Percentiles rank a stretch among this genome's conserved stretches.
phyloP scores from a whole-genome alignment of 2,329 filamentous ascomycete species.

The Scedosporium aurantiacum region DNA sequence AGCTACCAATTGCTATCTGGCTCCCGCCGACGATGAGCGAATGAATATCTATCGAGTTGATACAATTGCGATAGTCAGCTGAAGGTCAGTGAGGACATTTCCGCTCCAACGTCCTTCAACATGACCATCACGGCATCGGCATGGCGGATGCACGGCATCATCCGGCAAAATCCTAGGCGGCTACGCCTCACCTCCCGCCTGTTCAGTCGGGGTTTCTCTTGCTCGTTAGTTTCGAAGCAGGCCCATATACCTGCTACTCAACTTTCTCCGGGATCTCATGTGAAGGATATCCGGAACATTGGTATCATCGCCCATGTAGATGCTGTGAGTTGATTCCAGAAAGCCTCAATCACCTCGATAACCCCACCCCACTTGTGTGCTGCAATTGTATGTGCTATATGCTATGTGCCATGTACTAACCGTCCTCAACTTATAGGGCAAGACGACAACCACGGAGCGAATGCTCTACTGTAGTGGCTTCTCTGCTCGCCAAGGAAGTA shows the following conservation, averaged over 20 bases:
- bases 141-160: slow-evolving; percentile 3
- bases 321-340: slow-evolving; percentile 42
- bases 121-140: not conserved
- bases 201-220: not conserved
- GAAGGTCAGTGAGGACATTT: not conserved
- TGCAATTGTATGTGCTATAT: too few species aligned
- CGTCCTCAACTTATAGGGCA: slow-evolving; percentile 43
- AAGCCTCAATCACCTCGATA: too few species aligned
- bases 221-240: not conserved
- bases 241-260: not conserved
- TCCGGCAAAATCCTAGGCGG: not conserved
- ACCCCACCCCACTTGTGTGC: too few species aligned
- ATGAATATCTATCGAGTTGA: not conserved
- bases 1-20: not conserved
- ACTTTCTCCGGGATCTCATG: not conserved
- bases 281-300: slow-evolving; percentile 67
- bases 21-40: not conserved
- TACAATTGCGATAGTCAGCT: not conserved
- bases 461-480: slow-evolving; percentile 97
- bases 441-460: slow-evolving; percentile 96
- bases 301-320: slow-evolving; percentile 98
- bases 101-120: not conserved
- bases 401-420: not conserved
- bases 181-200: not conserved
- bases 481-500: slow-evolving; percentile 70